phyloP scores from a whole-genome alignment of 139 green algal species.

The Marvania coccoides region DNA sequence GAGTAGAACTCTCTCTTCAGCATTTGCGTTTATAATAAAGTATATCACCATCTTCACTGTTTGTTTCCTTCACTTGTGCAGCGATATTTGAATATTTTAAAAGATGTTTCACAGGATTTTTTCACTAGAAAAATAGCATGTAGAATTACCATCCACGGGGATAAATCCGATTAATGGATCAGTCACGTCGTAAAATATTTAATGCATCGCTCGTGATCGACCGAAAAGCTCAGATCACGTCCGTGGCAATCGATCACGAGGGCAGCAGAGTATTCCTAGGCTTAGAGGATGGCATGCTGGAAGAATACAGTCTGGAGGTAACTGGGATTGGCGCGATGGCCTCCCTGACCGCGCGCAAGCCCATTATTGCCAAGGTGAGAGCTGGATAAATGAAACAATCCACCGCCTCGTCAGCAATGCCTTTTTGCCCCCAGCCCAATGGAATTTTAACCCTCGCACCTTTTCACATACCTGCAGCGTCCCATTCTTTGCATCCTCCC shows the following conservation, averaged over 20 bases:
- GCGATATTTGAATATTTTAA: no score
- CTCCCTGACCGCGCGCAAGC: conserved; percentile 28
- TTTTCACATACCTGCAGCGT: neutral
- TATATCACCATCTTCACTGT: no score
- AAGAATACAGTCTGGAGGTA: conserved; percentile 28
- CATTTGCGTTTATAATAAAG: no score
- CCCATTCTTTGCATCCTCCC: neutral
- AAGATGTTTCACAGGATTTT: no score
- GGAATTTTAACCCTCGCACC: neutral
- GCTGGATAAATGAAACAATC: neutral
- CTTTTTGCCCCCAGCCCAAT: neutral
- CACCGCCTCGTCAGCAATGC: neutral
- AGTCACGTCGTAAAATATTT: neutral
- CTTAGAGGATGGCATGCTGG: conserved; percentile 38
- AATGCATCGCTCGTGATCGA: neutral
- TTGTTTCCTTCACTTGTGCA: no score
- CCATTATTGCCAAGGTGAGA: conserved; percentile 33
- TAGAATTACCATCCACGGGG: no score
- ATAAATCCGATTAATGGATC: no score
- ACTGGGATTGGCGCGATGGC: neutral
- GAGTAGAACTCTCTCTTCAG: no score
- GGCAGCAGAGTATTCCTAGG: conserved; percentile 31
- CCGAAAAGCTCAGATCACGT: conserved; percentile 13
- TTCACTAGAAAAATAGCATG: no score
- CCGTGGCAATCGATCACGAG: conserved; percentile 14